A percentile compares a stretch with the other conserved stretches of the same genome.
Evolutionary conservation across 129 eudicot species (phyloP).

Genomic region (Helianthus tuberosus): DNA sequence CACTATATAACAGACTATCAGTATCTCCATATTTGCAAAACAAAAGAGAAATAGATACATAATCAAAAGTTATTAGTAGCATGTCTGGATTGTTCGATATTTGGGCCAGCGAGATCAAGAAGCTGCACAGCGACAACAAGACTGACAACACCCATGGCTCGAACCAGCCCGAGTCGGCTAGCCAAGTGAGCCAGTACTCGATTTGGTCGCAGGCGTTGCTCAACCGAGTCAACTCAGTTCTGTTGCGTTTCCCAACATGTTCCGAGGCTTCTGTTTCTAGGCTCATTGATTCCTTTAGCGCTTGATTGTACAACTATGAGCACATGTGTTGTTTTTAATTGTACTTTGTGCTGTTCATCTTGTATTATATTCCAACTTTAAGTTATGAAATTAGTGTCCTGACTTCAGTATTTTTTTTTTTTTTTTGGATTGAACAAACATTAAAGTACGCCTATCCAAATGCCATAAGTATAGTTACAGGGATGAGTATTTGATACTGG

Average conservation of each 20-base stretch:
- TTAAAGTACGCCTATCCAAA: too few relatives aligned
- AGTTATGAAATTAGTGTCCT: not conserved
- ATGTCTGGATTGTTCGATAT: slow-evolving; percentile 44
- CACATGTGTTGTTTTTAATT: slow-evolving; percentile 11
- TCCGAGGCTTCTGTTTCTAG: slow-evolving; percentile 41
- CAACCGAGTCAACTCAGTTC: slow-evolving; percentile 18
- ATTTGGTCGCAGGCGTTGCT: slow-evolving; percentile 21
- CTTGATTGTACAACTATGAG: slow-evolving; percentile 13
- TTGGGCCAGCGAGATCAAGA: slow-evolving; percentile 41
- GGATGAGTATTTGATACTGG: too few relatives aligned
- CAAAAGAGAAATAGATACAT: not conserved
- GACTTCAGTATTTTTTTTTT: too few relatives aligned
- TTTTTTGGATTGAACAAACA: too few relatives aligned
- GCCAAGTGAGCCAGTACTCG: not conserved
- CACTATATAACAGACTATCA: not conserved
- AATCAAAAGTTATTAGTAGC: not conserved
- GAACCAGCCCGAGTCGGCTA: not conserved
- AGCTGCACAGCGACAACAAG: slow-evolving; percentile 11
- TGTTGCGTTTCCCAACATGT: not conserved
- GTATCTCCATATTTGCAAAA: not conserved
- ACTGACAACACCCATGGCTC: slow-evolving; percentile 4
- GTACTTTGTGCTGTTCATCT: not conserved
- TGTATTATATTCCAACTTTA: not conserved
- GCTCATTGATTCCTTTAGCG: slow-evolving; percentile 37
- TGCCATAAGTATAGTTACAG: too few relatives aligned